Base-by-base conservation (phyloP, 1,139 yeast species). In the Blastobotrys raffinosifermentans region DNA sequence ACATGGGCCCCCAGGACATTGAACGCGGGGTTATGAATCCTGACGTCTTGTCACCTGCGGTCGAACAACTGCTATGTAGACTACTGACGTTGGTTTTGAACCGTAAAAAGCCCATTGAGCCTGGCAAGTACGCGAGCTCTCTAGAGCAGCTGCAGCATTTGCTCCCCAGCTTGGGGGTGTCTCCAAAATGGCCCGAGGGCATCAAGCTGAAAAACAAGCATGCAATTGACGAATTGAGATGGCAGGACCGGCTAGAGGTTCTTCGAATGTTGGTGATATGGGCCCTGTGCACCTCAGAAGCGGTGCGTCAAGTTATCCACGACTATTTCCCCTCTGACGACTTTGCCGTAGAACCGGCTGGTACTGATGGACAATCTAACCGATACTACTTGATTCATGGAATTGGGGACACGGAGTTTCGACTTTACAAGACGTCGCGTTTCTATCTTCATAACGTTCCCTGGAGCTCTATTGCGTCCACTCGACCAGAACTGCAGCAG, bases 1-100 rank as follows among this genome's bases (percentile, higher is more conserved):
- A 55, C 6, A 48, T 63, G 26, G 61, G 64, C 2, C 70, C 69
- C 9, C 67, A 61, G 41, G 69, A 66, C 33, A 40, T 66, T 19
- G 69, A 65, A 40, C 53, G 48, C 20, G 69, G 68, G 6, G 40
- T 63, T 5, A 43, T 46, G 11, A 37, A 35, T 10, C 41, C 47
- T 3, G 51, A 45, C 4, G 48, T 46, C 6, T 48, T 63, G n/a
- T 44, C 55, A 1, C 42, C 46, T 8, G 50, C 44, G 4, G 56
- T 63, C 6, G 66, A 63, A 39, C 39, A 43, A 17, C 45, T 65
- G 35, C 50, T 65, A 47, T 51, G 64, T 23, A 49, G 66, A 18
- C 45, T 64, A 18, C 48, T 66, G 31, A 51, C 57, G 4, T 53
- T 64, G 10, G 58, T 59, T 18, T 51, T 66, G 25, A 66, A 65